Evolutionary conservation across 2,329 filamentous ascomycete species (phyloP).

Genomic region (Fusarium sp.): DNA sequence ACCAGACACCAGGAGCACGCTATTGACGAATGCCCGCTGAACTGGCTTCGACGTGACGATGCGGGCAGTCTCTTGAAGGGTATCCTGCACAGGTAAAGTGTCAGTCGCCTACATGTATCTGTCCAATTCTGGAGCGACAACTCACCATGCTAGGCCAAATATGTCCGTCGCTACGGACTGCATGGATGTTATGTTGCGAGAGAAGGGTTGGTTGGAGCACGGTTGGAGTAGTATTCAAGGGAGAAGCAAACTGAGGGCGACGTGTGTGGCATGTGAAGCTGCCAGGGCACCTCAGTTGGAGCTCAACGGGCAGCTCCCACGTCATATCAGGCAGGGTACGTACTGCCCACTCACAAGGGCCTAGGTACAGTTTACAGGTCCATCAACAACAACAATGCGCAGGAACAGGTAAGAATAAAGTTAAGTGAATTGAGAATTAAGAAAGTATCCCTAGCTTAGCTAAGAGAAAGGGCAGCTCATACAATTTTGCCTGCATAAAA

Average conservation of each 20-base stretch:
- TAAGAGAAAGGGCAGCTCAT: slow-evolving; percentile 26
- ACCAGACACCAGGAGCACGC: slow-evolving; percentile 54
- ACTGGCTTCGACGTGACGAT: slow-evolving; percentile 59
- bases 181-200: slow-evolving; percentile 10
- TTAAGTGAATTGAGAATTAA: slow-evolving; percentile 1
- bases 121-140: not conserved
- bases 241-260: slow-evolving; percentile 3
- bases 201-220: slow-evolving; percentile 4
- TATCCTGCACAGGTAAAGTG: slow-evolving; percentile 42
- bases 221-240: slow-evolving; percentile 3
- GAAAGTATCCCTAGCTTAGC: slow-evolving; percentile 12
- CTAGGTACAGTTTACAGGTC: not conserved
- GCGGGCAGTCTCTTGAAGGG: slow-evolving; percentile 49
- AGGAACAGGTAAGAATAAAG: not conserved
- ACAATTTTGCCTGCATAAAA: slow-evolving; percentile 31
- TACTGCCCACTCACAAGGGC: slow-evolving; percentile 10
- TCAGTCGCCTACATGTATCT: slow-evolving; percentile 5
- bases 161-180: slow-evolving; percentile 15
- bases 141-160: slow-evolving; percentile 33
- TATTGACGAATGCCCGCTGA: slow-evolving; percentile 59
- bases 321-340: slow-evolving; percentile 37
- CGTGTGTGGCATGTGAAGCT: slow-evolving; percentile 37
- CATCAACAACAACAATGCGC: not conserved
- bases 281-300: slow-evolving; percentile 3
- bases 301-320: slow-evolving; percentile 32